Conservation (phyloP, 2,329 filamentous ascomycete genomes). For the Fusarium marasasianum region DNA sequence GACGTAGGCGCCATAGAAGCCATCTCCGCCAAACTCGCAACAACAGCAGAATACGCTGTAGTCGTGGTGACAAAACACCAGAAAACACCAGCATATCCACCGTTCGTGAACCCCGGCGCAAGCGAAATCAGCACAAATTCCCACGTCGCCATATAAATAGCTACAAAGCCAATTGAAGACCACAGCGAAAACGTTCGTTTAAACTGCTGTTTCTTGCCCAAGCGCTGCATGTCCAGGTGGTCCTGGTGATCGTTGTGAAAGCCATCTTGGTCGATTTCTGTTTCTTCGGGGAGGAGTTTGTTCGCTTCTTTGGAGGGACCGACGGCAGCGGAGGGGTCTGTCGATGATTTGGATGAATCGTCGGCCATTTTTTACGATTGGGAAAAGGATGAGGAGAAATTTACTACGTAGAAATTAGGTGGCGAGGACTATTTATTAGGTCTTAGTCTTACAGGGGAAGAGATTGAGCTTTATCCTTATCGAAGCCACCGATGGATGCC, state of each 20-base stretch:
- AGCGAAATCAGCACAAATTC: slow-evolving; percentile 28
- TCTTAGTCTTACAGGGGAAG: background rate
- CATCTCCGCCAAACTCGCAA: slow-evolving; percentile 26
- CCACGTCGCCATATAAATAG: slow-evolving; percentile 31
- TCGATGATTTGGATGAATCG: slow-evolving; percentile 1
- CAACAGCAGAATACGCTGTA: slow-evolving; percentile 3
- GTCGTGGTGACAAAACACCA: slow-evolving; percentile 26
- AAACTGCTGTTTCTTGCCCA: slow-evolving; percentile 28
- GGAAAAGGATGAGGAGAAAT: background rate
- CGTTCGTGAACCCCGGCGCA: slow-evolving; percentile 17
- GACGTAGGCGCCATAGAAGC: slow-evolving; percentile 28
- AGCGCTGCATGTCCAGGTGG: slow-evolving; percentile 22
- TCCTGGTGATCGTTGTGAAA: slow-evolving; percentile 24
- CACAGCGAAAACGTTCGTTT: slow-evolving; percentile 19
- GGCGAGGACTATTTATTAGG: background rate
- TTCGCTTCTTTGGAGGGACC: slow-evolving; percentile 3
- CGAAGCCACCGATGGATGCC: background rate
- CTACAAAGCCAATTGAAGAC: slow-evolving; percentile 27
- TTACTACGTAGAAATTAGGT: background rate
- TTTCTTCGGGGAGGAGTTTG: background rate
- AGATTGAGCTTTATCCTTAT: background rate
- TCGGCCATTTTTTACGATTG: background rate
- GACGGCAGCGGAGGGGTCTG: background rate
- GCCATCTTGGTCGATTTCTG: slow-evolving; percentile 12
- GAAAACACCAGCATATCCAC: slow-evolving; percentile 23